Evolutionary conservation across 1,284 basidiomycete species (phyloP).

Genomic region (Trichosporon sp.): DNA sequence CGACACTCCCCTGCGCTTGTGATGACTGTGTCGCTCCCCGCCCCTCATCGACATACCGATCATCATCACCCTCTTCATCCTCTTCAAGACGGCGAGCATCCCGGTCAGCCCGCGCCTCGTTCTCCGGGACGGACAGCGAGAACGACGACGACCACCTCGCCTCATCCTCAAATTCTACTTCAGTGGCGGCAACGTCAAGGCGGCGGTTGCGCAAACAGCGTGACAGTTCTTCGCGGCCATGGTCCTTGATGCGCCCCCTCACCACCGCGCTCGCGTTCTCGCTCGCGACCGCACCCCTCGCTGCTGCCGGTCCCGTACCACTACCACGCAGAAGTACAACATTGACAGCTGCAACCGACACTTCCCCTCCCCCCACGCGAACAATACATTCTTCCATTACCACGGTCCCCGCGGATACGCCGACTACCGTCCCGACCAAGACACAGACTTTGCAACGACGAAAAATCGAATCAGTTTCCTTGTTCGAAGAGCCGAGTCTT

Average conservation of each 20-base stretch:
- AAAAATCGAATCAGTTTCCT: constrained; percentile 12
- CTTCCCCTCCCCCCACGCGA: not conserved
- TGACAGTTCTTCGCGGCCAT: not conserved
- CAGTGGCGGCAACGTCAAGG: constrained; percentile 6
- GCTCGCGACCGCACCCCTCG: constrained; percentile 16
- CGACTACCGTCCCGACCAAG: constrained; percentile 1
- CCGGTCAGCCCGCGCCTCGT: not conserved
- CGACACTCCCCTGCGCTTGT: not conserved
- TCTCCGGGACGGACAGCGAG: not conserved
- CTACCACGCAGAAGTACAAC: not conserved
- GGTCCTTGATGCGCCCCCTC: not conserved
- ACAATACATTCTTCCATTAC: not conserved
- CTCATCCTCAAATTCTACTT: not conserved
- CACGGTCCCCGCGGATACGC: constrained; percentile 8
- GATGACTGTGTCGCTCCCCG: constrained; percentile 7
- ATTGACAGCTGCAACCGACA: constrained; percentile 8
- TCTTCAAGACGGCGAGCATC: constrained; percentile 2
- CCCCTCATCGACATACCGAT: not conserved
- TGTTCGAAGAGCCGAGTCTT: constrained; percentile 14
- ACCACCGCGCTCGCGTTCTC: constrained; percentile 16
- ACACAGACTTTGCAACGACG: not conserved
- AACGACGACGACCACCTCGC: not conserved
- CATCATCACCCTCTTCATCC: not conserved
- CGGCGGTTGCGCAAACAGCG: constrained; percentile 6
- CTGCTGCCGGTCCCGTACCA: constrained; percentile 15